Evolutionary conservation across 2,329 filamentous ascomycete species (phyloP).

Genomic region (Periconia sp.): DNA sequence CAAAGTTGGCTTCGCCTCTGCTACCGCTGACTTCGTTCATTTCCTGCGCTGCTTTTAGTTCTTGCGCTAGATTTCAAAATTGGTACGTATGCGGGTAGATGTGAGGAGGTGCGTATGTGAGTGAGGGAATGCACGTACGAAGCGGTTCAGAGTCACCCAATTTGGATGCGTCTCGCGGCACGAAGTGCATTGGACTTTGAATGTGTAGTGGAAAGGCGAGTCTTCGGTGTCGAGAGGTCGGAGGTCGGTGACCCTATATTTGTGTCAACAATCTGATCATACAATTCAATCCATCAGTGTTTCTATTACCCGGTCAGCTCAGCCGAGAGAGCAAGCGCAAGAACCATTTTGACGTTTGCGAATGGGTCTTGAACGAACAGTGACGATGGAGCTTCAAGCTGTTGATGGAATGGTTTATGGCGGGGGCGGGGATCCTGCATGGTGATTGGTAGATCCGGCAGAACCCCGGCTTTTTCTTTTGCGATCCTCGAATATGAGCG

Average conservation of each 20-base stretch:
- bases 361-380: background rate
- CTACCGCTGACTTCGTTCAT: slow-evolving; percentile 88
- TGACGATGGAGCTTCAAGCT: slow-evolving; percentile 5
- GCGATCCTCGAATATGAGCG: background rate
- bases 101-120: background rate
- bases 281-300: background rate
- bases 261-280: background rate
- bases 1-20: slow-evolving; percentile 95
- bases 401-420: background rate
- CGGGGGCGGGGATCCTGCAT: slow-evolving; percentile 11
- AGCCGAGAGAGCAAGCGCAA: slow-evolving; percentile 42
- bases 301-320: slow-evolving; percentile 37
- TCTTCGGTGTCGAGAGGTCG: slow-evolving; percentile 80
- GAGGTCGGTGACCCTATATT: slow-evolving; percentile 82
- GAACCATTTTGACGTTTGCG: slow-evolving; percentile 22
- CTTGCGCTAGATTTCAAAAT: background rate
- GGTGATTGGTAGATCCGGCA: slow-evolving; percentile 9
- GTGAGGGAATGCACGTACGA: slow-evolving; percentile 60
- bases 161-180: slow-evolving; percentile 91
- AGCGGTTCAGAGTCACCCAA: slow-evolving; percentile 81
- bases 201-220: slow-evolving; percentile 91
- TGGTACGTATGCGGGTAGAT: background rate
- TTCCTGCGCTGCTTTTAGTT: slow-evolving; percentile 59
- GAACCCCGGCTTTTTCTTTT: slow-evolving; percentile 1
- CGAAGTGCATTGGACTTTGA: slow-evolving; percentile 97